These are phyloP conservation scores for Diaporthe aspalathi DNA, from an alignment of 2,329 filamentous ascomycete genomes.

Conservation along the genomic window DNA sequence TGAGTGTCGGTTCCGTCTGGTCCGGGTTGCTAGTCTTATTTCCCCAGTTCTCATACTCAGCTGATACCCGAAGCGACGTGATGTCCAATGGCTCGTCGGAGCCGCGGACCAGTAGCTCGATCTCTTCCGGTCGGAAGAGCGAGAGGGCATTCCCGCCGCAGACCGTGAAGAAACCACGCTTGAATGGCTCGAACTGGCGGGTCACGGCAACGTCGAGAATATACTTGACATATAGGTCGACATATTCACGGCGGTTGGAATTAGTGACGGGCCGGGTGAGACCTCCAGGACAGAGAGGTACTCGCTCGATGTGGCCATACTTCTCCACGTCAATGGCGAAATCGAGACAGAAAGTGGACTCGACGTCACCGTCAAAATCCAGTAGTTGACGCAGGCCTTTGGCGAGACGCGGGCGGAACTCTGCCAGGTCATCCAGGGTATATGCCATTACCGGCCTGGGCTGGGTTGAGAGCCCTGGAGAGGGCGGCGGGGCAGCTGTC, in stretches of 20 bases:
- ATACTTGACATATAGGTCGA: constrained; percentile 85
- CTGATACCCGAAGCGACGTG: constrained; percentile 77
- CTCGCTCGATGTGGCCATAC: constrained; percentile 74
- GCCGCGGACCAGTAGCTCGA: constrained; percentile 86
- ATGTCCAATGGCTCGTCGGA: constrained; percentile 88
- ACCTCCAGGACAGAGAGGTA: constrained; percentile 80
- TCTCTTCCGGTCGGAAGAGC: constrained; percentile 90
- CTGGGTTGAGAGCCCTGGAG: constrained; percentile 65
- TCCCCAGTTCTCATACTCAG: constrained; percentile 85
- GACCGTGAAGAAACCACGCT: constrained; percentile 91
- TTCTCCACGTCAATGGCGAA: constrained; percentile 83
- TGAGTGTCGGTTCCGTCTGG: constrained; percentile 73
- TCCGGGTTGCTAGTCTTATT: constrained; percentile 58
- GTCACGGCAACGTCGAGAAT: constrained; percentile 81
- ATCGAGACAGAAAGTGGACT: constrained; percentile 82
- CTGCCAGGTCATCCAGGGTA: constrained; percentile 83
- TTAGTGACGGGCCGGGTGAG: constrained; percentile 84
- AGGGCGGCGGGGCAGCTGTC: constrained; percentile 75
- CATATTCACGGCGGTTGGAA: constrained; percentile 84
- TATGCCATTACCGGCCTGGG: constrained; percentile 75
- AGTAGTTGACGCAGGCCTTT: constrained; percentile 80
- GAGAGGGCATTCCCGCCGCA: constrained; percentile 89
- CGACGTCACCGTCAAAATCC: constrained; percentile 86
- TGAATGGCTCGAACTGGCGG: constrained; percentile 92
- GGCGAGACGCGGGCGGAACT: constrained; percentile 82